Conservation (phyloP, 257 asterid species). For the Solanum sejunctum region DNA sequence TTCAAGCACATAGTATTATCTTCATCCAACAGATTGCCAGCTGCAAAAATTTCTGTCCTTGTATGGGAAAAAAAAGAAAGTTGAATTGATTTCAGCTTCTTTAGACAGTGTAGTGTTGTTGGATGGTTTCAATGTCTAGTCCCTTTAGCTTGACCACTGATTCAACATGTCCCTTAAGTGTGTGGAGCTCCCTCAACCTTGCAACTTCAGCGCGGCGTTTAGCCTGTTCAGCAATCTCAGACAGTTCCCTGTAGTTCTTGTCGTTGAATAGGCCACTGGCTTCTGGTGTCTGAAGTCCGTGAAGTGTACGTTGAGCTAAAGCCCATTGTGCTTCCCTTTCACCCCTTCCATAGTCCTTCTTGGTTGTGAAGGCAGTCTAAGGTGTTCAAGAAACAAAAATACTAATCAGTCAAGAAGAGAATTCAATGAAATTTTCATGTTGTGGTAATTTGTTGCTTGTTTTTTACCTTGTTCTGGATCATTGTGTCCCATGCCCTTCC, state of each 20-base stretch:
- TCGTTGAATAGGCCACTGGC: slow-evolving; percentile 12
- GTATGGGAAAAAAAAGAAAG: not conserved
- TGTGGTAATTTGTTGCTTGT: not conserved
- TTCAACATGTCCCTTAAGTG: slow-evolving; percentile 74
- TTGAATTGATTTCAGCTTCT: not conserved
- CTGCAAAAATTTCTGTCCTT: not conserved
- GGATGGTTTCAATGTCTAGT: slow-evolving; percentile 51
- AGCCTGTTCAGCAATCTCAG: slow-evolving; percentile 72
- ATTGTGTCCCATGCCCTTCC: slow-evolving; percentile 76
- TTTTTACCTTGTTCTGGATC: slow-evolving; percentile 62
- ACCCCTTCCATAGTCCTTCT: slow-evolving; percentile 71
- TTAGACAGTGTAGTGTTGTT: slow-evolving; percentile 56
- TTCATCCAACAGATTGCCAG: not conserved
- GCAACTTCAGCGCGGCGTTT: slow-evolving; percentile 73
- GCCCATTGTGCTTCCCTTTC: slow-evolving; percentile 91
- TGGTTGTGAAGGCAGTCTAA: slow-evolving; percentile 73
- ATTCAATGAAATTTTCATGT: not conserved
- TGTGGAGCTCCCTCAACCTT: slow-evolving; percentile 75
- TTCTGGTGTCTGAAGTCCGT: slow-evolving; percentile 42
- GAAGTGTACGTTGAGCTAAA: slow-evolving; percentile 71
- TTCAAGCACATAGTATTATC: not conserved
- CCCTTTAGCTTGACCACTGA: slow-evolving; percentile 69
- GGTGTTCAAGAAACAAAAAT: not conserved
- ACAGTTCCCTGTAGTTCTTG: slow-evolving; percentile 32
- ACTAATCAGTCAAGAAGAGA: not conserved